These are phyloP conservation scores for Conoideocrella luteorostrata DNA, from an alignment of 2,329 filamentous ascomycete genomes.

Conservation along the genomic window DNA sequence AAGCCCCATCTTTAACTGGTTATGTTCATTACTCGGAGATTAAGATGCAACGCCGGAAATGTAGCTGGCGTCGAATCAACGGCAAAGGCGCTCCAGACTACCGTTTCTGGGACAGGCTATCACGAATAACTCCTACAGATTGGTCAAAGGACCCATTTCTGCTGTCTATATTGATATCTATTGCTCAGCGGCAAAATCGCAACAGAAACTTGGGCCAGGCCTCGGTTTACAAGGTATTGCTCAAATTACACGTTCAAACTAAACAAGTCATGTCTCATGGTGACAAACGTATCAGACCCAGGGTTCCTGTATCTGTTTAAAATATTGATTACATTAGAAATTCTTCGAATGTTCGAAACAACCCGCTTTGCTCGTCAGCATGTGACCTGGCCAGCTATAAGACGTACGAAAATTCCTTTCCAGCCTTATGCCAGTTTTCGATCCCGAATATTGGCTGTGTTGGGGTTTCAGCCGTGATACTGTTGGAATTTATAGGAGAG, in stretches of 20 bases:
- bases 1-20: background rate
- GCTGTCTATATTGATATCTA: background rate
- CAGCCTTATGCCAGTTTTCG: background rate
- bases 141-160: background rate
- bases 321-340: background rate
- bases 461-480: no score
- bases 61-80: background rate
- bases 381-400: background rate
- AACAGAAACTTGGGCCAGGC: background rate
- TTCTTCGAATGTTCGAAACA: background rate
- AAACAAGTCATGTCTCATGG: background rate
- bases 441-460: background rate
- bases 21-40: background rate
- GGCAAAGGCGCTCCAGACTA: background rate
- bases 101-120: background rate
- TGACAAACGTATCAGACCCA: background rate
- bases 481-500: no score
- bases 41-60: background rate
- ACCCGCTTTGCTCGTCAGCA: background rate
- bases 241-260: background rate
- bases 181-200: background rate
- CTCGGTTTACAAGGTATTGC: background rate
- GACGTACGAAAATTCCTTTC: background rate
- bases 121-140: background rate
- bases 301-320: background rate